Base-by-base conservation (phyloP, 768 basidiomycete genomes). In the Amanita pallidorosea region DNA sequence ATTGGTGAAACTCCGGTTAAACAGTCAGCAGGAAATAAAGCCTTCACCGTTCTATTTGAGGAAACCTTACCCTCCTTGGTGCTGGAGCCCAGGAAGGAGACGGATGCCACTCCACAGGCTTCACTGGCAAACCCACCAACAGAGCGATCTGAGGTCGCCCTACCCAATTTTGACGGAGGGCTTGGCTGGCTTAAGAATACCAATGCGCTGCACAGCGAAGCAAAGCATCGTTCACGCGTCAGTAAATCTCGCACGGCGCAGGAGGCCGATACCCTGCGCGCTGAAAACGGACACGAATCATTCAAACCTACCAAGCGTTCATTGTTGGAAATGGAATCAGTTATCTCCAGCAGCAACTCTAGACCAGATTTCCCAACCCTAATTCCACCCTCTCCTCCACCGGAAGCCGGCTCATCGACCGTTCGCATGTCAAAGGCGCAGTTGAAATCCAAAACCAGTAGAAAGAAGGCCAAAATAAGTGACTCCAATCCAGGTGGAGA, bases 1-100 rank as follows among this genome's bases (percentile, higher is more conserved):
- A 70, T 90, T 4, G 77, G 72, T 29, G 80, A 88, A 59, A 86
- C 88, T 4, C 88, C 88, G 7, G 69, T 80, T 48, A 89, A 89
- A 61, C 68, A 68, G 18, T 71, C 73, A 2, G 66, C 67, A 22
- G 74, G 75, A 41, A 73, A 74, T 47, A 83, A 77, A 61, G 72
- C 72, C 2, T 90, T 88, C 68, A 80, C 76, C 54, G 64, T 76
- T 25, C 65, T 90, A 42, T 90, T 90, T 60, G 77, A 85, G 23
- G 75, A 76, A 48, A 60, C 52, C 38, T 44, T 54, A 20, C 52
- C 55, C 35, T 33, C 57, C 5, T 36, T 41, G 36, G 40, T 47
- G 55, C 35, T 40, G 49, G 47, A 51, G 22, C 35, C 43, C 34
- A 51, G 31, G 37, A 49, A 51, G n/a, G 49, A 44, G 12, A 22